These are phyloP conservation scores for Aspergillus baeticus DNA, from an alignment of 495 filamentous ascomycete genomes.

Conservation along the genomic window DNA sequence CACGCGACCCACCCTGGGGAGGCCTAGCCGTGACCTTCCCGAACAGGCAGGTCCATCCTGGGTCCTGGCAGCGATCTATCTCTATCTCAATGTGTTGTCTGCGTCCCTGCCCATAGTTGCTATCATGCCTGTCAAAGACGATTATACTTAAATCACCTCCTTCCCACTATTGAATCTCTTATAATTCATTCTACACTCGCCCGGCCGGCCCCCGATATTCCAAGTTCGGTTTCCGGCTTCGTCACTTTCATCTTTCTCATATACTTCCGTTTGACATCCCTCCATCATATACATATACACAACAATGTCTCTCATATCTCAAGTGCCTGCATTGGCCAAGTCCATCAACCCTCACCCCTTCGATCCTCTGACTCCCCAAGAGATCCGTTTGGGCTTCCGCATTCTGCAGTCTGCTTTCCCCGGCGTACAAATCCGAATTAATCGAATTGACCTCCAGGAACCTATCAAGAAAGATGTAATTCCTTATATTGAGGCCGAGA, in stretches of 20 bases:
- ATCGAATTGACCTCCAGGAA: slow-evolving; percentile 46
- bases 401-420: slow-evolving; percentile 41
- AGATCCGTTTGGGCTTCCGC: slow-evolving; percentile 41
- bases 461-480: slow-evolving; percentile 42
- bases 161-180: background rate
- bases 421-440: slow-evolving; percentile 40
- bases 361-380: slow-evolving; percentile 41
- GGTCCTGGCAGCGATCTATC: background rate
- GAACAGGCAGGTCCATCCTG: slow-evolving; percentile 28
- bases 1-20: slow-evolving; percentile 8
- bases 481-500: slow-evolving; percentile 43
- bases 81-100: background rate
- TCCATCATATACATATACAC: background rate
- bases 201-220: background rate
- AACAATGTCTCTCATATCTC: slow-evolving; percentile 18
- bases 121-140: background rate
- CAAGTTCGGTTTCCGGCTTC: background rate
- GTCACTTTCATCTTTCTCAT: no score
- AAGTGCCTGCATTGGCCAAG: slow-evolving; percentile 6
- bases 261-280: background rate
- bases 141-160: slow-evolving; percentile 1
- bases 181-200: background rate
- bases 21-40: slow-evolving; percentile 15
- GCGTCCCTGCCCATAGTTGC: no score
- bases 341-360: slow-evolving; percentile 36